Conservation (phyloP, 768 basidiomycete genomes). For the Xanthoconium purpureum region DNA sequence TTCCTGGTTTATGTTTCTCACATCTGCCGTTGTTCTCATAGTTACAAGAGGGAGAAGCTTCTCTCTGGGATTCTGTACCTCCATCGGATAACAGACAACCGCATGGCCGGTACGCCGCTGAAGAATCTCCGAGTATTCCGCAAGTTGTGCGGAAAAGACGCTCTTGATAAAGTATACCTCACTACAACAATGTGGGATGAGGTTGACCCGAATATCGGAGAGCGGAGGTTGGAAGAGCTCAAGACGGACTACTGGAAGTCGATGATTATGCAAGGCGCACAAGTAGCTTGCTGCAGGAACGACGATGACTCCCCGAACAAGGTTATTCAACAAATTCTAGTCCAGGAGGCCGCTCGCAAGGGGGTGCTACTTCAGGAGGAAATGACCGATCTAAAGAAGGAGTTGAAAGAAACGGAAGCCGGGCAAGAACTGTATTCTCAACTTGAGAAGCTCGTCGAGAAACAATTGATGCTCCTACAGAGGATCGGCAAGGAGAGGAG, state of each 20-base stretch:
- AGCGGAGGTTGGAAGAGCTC: conserved; percentile 14
- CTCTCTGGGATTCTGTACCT: conserved; percentile 38
- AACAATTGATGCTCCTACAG: conserved; percentile 2
- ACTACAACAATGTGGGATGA: conserved; percentile 32
- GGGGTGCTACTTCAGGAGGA: conserved; percentile 5
- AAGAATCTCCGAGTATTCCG: conserved; percentile 35
- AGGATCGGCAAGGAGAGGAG: conserved; percentile 11
- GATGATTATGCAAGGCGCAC: conserved; percentile 12
- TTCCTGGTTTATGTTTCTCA: background rate
- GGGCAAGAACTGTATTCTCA: conserved; percentile 8
- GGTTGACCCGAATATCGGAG: conserved; percentile 19
- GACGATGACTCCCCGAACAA: conserved; percentile 6
- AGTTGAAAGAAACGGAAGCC: conserved; percentile 6
- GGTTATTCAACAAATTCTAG: conserved; percentile 7
- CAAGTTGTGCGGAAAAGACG: conserved; percentile 24
- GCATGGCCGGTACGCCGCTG: conserved; percentile 33
- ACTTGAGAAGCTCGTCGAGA: conserved; percentile 10
- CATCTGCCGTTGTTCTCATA: background rate
- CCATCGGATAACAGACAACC: conserved; percentile 39
- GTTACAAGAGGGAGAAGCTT: conserved; percentile 6
- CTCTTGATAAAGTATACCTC: conserved; percentile 34
- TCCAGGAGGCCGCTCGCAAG: background rate
- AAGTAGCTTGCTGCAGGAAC: conserved; percentile 3
- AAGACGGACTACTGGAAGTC: conserved; percentile 1
- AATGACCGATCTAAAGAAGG: conserved; percentile 4